phyloP scores from a whole-genome alignment of 768 basidiomycete genomes.

The Terana coerulea region DNA sequence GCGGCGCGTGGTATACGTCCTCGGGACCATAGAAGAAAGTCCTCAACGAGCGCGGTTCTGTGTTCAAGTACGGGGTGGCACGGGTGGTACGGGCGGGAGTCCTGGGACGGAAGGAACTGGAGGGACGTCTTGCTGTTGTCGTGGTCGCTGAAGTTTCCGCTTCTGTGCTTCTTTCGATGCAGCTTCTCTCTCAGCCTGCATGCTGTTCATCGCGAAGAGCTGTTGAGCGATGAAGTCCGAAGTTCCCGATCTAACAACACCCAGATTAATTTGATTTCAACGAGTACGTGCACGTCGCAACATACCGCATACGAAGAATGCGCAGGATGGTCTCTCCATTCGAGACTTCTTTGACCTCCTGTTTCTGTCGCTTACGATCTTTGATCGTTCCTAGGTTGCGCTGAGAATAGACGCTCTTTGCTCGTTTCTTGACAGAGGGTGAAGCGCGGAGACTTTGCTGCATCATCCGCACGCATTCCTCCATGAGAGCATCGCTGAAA shows the following conservation, averaged over 20 bases:
- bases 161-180: constrained; percentile 58
- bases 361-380: constrained; percentile 90
- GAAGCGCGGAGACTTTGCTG: constrained; percentile 77
- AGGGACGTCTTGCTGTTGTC: constrained; percentile 27
- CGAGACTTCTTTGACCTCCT: constrained; percentile 68
- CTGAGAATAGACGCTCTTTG: constrained; percentile 89
- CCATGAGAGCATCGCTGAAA: constrained; percentile 75
- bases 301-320: constrained; percentile 92
- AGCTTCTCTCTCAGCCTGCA: constrained; percentile 79
- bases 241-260: constrained; percentile 72
- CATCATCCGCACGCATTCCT: constrained; percentile 95
- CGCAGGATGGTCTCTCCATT: constrained; percentile 89
- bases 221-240: constrained; percentile 88
- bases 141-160: constrained; percentile 55
- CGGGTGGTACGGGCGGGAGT: constrained; percentile 24
- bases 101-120: constrained; percentile 24
- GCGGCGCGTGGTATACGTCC: constrained; percentile 7
- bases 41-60: no score
- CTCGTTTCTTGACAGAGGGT: constrained; percentile 79
- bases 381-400: constrained; percentile 96
- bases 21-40: not conserved
- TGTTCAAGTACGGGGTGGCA: no score
- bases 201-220: constrained; percentile 72
- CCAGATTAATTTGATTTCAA: not conserved
- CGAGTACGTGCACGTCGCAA: constrained; percentile 5